Base-by-base conservation (phyloP, 2,329 filamentous ascomycete species). In the Aspergillus thermomutatus region DNA sequence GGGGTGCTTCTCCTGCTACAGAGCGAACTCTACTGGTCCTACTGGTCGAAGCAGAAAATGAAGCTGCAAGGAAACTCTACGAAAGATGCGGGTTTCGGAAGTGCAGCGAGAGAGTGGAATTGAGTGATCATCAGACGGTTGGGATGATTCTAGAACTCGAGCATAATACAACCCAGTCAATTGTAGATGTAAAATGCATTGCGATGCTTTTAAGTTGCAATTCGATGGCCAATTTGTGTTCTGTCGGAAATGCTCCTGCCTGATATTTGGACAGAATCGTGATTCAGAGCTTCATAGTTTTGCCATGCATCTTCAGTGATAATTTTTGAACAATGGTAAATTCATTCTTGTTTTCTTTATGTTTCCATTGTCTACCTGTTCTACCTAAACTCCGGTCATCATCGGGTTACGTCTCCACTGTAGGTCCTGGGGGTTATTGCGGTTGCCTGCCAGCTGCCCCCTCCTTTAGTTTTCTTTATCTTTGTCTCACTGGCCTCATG, bases 21-120 rank as follows among this genome's bases (percentile, higher is more conserved):
- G 25, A 11, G 5, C 52, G 31, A 8, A 10, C 51, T 1, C 19
- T 54, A 21, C 11, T 57, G 17, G n/a, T 57, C 3, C 23, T 40
- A 11, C 23, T 51, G 2, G 48, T 47, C 3, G 52, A 57, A n/a
- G 26, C 37, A 14, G 19, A 49, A 4, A 57, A 57, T 37, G 9
- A 34, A 17, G 5, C 55, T 41, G 55, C 55, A 3, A 37, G 17
- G 19, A 26, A 14, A n/a, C n/a, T 54, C 11, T 57, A 57, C 17
- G 19, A 45, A 21, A 14, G 10, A 6, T 54, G 52, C n/a, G 52
- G 51, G 2, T 57, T 57, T 37, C 28, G 40, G 7, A 21, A 41
- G 23, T 57, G 52, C 52, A 31, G 37, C 3, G 27, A 17, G 21
- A 21, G 50, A 23, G 28, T 50, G 14, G 31, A 3, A 1, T 17